Base-by-base conservation (phyloP, 2,329 filamentous ascomycete genomes). In the Byssochlamys sp. region DNA sequence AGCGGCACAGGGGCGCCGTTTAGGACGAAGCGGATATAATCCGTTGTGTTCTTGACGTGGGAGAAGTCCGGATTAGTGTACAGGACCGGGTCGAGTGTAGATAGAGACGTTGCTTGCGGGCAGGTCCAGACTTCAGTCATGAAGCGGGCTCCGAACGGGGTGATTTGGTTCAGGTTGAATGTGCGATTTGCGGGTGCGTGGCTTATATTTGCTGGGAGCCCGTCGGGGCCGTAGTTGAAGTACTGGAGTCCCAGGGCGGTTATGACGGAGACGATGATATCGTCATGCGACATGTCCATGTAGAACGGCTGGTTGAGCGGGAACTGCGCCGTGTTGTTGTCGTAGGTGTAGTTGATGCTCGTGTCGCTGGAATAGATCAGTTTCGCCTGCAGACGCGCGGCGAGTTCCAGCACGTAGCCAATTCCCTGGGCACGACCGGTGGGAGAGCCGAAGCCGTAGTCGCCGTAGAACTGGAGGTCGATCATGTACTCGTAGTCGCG, bases 71-170 rank as follows among this genome's bases (percentile, higher is more conserved):
- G 69, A 57, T 73, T 71, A 2, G 53, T 54, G 56, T 72, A 72
- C 33, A 67, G 56, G 7, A 75, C 73, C 0, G 74, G 66, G 3
- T 63, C 63, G 0, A 81, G 78, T 52, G 75, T 58, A 0, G 72
- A 53, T 26, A 69, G 64, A 0, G 58, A 58, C 1, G 33, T 11
- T 10, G 61, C 50, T 0, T 60, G 57, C 2, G 72, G 68, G 62
- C 81, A 84, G 33, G 78, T 80, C 61, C 83, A 80, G 28, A 82
- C 75, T 67, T 84, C 81, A 1, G 81, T 81, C 51, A 81, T 71
- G 29, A 84, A 72, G 19, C 79, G 75, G 2, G 75, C 81, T 25
- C 79, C 80, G 60, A 83, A 84, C 1, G 81, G 81, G 0, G 80
- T 81, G 55, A 83, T 62, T 52, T 79, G 66, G 2, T 76, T 79